Evolutionary conservation across 257 asterid genomes (phyloP).

Genomic region (Solanum virginianum): DNA sequence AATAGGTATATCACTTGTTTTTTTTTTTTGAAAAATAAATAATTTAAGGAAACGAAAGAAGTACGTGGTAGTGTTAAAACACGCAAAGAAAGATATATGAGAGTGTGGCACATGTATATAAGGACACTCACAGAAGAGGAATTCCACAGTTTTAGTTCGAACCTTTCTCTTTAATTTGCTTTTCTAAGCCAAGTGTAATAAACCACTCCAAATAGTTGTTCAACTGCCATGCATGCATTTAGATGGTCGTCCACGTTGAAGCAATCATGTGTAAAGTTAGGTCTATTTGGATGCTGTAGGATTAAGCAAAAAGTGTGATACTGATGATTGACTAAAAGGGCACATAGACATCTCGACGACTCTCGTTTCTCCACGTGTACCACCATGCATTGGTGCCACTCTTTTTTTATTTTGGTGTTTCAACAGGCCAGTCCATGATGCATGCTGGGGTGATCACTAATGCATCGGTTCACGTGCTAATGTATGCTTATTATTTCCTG

Average conservation of each 20-base stretch:
- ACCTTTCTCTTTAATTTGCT: too few relatives aligned
- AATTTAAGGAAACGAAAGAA: too few relatives aligned
- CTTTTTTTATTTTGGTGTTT: conserved; percentile 54
- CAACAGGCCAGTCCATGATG: conserved; percentile 43
- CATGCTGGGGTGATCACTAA: conserved; percentile 73
- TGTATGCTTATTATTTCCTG: conserved; percentile 64
- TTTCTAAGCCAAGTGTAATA: too few relatives aligned
- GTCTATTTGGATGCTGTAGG: neutral
- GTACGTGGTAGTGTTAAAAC: neutral
- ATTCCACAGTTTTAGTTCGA: too few relatives aligned
- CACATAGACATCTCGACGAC: conserved; percentile 14
- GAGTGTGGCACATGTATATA: neutral
- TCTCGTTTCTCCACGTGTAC: conserved; percentile 80
- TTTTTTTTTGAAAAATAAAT: too few relatives aligned
- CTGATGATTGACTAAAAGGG: neutral
- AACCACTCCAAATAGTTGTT: too few relatives aligned
- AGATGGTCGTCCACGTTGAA: too few relatives aligned
- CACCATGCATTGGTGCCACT: conserved; percentile 69
- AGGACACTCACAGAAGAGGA: too few relatives aligned
- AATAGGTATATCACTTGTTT: neutral
- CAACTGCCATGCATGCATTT: too few relatives aligned
- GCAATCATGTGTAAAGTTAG: neutral
- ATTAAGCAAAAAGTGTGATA: neutral
- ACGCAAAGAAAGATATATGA: neutral
- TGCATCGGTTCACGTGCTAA: conserved; percentile 67